A percentile compares a stretch with the other conserved stretches of the same genome.
Evolutionary conservation across 2,329 filamentous ascomycete species (phyloP).

Genomic region (Trichoderma sp.): DNA sequence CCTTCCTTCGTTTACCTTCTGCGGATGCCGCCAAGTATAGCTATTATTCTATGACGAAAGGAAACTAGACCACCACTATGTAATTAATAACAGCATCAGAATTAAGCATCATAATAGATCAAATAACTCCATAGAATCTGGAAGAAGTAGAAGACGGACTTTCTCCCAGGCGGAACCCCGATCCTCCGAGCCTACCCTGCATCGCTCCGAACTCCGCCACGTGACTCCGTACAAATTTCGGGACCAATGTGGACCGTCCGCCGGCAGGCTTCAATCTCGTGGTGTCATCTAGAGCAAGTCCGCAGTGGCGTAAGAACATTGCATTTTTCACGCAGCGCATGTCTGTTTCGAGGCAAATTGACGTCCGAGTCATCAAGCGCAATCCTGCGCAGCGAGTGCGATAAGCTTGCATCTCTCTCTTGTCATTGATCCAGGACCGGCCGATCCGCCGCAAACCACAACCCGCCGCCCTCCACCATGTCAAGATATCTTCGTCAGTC

Average conservation of each 20-base stretch:
- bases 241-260: slow-evolving; percentile 22
- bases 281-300: slow-evolving; percentile 20
- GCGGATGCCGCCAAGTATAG: background rate
- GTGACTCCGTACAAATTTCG: slow-evolving; percentile 34
- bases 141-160: background rate
- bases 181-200: slow-evolving; percentile 9
- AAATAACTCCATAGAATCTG: background rate
- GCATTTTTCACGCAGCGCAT: slow-evolving; percentile 10
- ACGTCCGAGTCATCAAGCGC: slow-evolving; percentile 20
- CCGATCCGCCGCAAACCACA: slow-evolving; percentile 33
- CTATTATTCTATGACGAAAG: fast-evolving
- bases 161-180: background rate
- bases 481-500: slow-evolving; percentile 64
- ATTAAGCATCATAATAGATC: background rate
- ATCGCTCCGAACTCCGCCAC: slow-evolving; percentile 22
- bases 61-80: background rate
- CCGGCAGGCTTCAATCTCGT: slow-evolving; percentile 20
- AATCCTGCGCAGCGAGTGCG: slow-evolving; percentile 32
- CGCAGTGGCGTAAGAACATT: slow-evolving; percentile 19
- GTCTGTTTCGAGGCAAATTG: background rate
- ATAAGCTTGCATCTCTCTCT: slow-evolving; percentile 29
- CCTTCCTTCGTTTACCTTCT: background rate
- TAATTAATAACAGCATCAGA: background rate
- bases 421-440: slow-evolving; percentile 30
- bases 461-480: slow-evolving; percentile 47